Percentiles rank a stretch among this genome's conserved stretches.
These are phyloP conservation scores for Tylopilus subfusipes DNA, from an alignment of 768 basidiomycete genomes.

Conservation along the genomic window DNA sequence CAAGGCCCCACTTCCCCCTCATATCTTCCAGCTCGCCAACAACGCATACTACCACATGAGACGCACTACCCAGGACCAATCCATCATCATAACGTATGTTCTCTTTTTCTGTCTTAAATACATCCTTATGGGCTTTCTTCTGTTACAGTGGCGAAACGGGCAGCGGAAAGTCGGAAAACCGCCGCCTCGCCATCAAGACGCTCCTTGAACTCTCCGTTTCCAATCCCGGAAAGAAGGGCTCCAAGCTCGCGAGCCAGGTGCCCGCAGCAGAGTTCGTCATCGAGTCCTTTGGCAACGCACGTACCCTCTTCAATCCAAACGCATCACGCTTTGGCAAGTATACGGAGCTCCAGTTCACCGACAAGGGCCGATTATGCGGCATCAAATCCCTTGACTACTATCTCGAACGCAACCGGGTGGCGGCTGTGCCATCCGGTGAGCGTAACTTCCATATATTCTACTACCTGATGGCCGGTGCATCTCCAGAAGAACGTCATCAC, in stretches of 20 bases:
- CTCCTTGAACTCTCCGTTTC: slow-evolving; percentile 87
- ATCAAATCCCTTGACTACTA: slow-evolving; percentile 97
- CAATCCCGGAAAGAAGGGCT: slow-evolving; percentile 89
- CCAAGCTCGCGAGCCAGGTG: slow-evolving; percentile 81
- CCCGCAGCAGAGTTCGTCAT: slow-evolving; percentile 95
- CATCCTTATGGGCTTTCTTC: not conserved
- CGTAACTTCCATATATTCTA: slow-evolving; percentile 98
- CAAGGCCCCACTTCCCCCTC: slow-evolving; percentile 66
- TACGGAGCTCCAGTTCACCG: slow-evolving; percentile 95
- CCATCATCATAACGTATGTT: slow-evolving; percentile 76
- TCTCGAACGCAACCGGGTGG: slow-evolving; percentile 87
- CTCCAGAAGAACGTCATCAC: slow-evolving; percentile 82
- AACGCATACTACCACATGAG: slow-evolving; percentile 96
- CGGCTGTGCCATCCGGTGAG: slow-evolving; percentile 84
- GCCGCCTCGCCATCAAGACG: slow-evolving; percentile 86
- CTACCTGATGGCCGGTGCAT: slow-evolving; percentile 90
- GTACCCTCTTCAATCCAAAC: slow-evolving; percentile 89
- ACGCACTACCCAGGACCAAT: slow-evolving; percentile 90
- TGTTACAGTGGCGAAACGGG: slow-evolving; percentile 79
- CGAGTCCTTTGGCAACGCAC: slow-evolving; percentile 90
- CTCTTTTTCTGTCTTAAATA: not conserved
- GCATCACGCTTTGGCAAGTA: slow-evolving; percentile 98
- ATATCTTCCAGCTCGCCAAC: slow-evolving; percentile 89
- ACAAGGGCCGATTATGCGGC: slow-evolving; percentile 83
- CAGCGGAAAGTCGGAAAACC: slow-evolving; percentile 90